These are phyloP conservation scores for Cytospora piceae DNA, from an alignment of 2,329 filamentous ascomycete genomes.

Conservation along the genomic window DNA sequence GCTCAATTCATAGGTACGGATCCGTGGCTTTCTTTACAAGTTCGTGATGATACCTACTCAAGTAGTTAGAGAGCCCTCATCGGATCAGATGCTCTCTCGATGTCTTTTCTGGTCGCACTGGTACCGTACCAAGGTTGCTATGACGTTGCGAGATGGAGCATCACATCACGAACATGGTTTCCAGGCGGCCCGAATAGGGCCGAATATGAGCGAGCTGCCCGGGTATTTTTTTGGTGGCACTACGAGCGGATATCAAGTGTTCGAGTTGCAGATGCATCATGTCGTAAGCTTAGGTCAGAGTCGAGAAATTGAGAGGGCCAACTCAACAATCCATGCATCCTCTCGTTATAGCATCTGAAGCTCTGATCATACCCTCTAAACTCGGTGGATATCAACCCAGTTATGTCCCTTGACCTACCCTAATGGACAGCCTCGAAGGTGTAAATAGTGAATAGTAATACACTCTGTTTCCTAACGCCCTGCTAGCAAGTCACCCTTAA, in stretches of 20 bases:
- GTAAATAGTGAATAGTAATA: slow-evolving; percentile 18
- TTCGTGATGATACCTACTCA: too few species aligned
- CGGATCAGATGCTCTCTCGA: background rate
- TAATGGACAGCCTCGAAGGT: background rate
- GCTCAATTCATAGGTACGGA: background rate
- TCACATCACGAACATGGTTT: background rate
- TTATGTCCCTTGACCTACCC: background rate
- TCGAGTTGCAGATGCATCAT: background rate
- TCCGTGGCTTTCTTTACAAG: too few species aligned
- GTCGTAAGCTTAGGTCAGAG: background rate
- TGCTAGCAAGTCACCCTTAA: slow-evolving; percentile 27
- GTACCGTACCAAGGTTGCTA: background rate
- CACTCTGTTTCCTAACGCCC: slow-evolving; percentile 27
- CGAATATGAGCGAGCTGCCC: background rate
- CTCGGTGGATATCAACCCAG: background rate
- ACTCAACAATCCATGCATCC: background rate
- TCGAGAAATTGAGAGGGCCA: background rate
- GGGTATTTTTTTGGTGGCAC: too few species aligned
- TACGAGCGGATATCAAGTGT: background rate
- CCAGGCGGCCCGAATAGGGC: background rate
- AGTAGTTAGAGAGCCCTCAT: too few species aligned
- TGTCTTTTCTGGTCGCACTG: background rate
- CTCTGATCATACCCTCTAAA: slow-evolving; percentile 8
- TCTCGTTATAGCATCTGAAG: slow-evolving; percentile 1
- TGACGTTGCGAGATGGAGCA: background rate